Percentiles rank a stretch among this genome's conserved stretches.
Conservation (phyloP, 2,329 filamentous ascomycete species). For the Alternaria ventricosa region DNA sequence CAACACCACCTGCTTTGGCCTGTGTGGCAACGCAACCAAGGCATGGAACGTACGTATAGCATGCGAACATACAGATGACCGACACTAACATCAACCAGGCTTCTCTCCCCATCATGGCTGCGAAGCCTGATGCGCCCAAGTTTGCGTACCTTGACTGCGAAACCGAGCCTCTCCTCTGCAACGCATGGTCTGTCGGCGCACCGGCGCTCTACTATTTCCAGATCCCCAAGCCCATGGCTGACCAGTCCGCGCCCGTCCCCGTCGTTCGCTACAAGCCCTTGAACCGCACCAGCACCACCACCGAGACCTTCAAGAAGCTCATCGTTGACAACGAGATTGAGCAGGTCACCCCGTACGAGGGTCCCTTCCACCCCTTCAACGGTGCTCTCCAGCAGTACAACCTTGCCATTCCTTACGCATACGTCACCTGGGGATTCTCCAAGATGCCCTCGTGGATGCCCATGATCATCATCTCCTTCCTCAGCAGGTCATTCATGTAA, state of each 20-base stretch:
- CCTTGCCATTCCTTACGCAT: slow-evolving; percentile 69
- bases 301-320: slow-evolving; percentile 67
- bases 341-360: slow-evolving; percentile 62
- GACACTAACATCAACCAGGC: slow-evolving; percentile 52
- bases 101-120: slow-evolving; percentile 68
- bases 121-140: slow-evolving; percentile 67
- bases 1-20: slow-evolving; percentile 79
- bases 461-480: slow-evolving; percentile 76
- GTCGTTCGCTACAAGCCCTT: slow-evolving; percentile 70
- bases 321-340: slow-evolving; percentile 65
- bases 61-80: background rate
- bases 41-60: slow-evolving; percentile 59
- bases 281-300: slow-evolving; percentile 72
- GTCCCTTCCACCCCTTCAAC: slow-evolving; percentile 78
- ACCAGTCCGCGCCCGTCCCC: slow-evolving; percentile 68
- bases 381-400: slow-evolving; percentile 69
- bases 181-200: slow-evolving; percentile 71
- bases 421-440: slow-evolving; percentile 68
- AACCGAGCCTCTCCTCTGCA: slow-evolving; percentile 75
- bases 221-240: slow-evolving; percentile 64
- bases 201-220: slow-evolving; percentile 71
- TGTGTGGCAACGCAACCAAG: slow-evolving; percentile 68
- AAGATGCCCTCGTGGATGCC: slow-evolving; percentile 73
- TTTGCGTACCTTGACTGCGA: slow-evolving; percentile 78
- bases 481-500: slow-evolving; percentile 79